phyloP scores from a whole-genome alignment of 176 grass and related monocot genomes.

The Musa troglodytarum region DNA sequence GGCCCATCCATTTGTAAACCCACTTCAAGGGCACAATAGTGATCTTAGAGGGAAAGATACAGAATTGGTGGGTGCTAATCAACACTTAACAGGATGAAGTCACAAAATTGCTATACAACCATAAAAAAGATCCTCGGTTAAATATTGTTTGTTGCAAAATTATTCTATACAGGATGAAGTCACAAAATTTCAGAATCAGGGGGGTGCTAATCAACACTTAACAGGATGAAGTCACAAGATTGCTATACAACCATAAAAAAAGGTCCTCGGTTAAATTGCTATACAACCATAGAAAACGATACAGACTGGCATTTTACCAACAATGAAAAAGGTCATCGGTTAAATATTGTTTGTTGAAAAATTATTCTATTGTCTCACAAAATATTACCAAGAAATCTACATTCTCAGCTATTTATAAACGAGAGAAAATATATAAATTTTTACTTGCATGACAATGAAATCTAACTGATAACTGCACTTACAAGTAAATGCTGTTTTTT shows the following conservation, averaged over 20 bases:
- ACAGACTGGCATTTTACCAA: background rate
- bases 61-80: background rate
- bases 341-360: background rate
- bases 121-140: background rate
- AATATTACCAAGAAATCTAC: background rate
- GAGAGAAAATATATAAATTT: background rate
- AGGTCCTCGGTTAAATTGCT: background rate
- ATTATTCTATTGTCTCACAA: background rate
- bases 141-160: background rate
- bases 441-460: background rate
- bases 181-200: background rate
- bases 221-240: background rate
- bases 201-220: background rate
- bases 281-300: background rate
- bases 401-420: background rate
- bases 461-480: conserved; percentile 32
- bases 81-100: background rate
- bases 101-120: background rate
- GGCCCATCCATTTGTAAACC: background rate
- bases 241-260: no score
- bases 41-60: background rate
- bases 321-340: background rate
- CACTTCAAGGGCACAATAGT: background rate
- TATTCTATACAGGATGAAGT: background rate
- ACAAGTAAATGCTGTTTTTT: conserved; percentile 88